Evolutionary conservation across 148 eudicot species (phyloP).

Genomic region (Agrostemma githago): DNA sequence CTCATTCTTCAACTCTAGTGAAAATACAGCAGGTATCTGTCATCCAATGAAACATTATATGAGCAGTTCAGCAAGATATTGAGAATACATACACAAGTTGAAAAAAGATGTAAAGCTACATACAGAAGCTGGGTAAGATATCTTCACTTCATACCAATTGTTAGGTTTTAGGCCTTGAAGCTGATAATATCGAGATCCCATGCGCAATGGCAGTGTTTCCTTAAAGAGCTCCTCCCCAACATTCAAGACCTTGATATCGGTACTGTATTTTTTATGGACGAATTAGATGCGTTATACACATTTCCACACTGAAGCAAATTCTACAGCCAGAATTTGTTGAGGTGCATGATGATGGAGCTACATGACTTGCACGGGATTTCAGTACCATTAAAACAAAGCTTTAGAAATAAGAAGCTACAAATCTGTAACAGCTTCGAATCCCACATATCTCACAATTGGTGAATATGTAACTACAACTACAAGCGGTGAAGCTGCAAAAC

Average conservation of each 20-base stretch:
- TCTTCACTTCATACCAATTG: conserved; percentile 94
- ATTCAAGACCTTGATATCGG: conserved; percentile 36
- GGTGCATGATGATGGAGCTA: background rate
- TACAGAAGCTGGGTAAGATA: conserved; percentile 98
- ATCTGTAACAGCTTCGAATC: background rate
- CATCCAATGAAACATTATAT: conserved; percentile 7
- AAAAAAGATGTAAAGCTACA: conserved; percentile 24
- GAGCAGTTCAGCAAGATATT: conserved; percentile 4
- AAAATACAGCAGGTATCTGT: conserved; percentile 80
- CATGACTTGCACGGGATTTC: background rate
- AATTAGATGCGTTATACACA: background rate
- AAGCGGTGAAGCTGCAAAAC: background rate
- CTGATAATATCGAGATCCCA: conserved; percentile 60
- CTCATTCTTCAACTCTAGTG: conserved; percentile 53
- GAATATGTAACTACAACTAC: background rate
- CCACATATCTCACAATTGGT: background rate
- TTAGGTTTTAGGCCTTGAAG: conserved; percentile 61
- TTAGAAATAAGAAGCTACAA: background rate
- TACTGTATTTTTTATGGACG: conserved; percentile 23
- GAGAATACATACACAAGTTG: conserved; percentile 1
- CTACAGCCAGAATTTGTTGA: background rate
- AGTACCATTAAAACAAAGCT: background rate
- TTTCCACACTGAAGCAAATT: background rate
- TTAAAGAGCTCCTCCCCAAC: conserved; percentile 68
- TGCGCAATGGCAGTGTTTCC: conserved; percentile 63